Percentiles rank a stretch among this genome's conserved stretches.
Evolutionary conservation across 345 rosid genomes (phyloP).

Genomic region (Camelina laxa): DNA sequence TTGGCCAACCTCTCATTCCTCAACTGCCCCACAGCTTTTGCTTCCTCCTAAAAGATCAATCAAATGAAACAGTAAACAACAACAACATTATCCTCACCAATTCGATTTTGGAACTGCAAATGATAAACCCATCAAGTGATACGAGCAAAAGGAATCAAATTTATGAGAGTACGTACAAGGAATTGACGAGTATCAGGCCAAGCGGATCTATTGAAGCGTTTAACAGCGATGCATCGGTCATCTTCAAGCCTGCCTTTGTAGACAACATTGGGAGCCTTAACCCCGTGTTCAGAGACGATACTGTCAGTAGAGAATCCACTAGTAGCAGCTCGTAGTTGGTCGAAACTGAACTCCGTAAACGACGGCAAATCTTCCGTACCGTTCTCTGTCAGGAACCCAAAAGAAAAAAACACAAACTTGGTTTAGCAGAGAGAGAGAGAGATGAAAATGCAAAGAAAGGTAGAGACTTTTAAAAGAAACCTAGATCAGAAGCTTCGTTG

Average conservation of each 20-base stretch:
- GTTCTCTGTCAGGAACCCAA: slow-evolving; percentile 50
- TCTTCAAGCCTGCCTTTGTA: slow-evolving; percentile 74
- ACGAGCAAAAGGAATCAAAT: slow-evolving; percentile 12
- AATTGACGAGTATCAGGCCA: slow-evolving; percentile 93
- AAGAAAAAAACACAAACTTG: slow-evolving; percentile 4
- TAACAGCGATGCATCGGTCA: slow-evolving; percentile 69
- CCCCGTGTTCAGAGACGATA: slow-evolving; percentile 88
- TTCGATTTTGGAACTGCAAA: background rate
- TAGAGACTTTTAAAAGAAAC: slow-evolving; percentile 41
- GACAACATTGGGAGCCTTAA: slow-evolving; percentile 86
- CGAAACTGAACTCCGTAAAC: slow-evolving; percentile 68
- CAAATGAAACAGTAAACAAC: slow-evolving; percentile 35
- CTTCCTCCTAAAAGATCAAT: slow-evolving; percentile 63
- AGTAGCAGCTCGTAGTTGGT: slow-evolving; percentile 70
- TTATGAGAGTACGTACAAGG: slow-evolving; percentile 50
- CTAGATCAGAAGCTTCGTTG: slow-evolving; percentile 72
- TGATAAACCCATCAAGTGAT: slow-evolving; percentile 21
- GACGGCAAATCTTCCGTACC: slow-evolving; percentile 61
- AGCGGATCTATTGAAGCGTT: slow-evolving; percentile 75
- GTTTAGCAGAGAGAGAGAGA: slow-evolving; percentile 7
- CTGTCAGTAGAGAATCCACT: slow-evolving; percentile 65
- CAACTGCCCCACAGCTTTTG: slow-evolving; percentile 75
- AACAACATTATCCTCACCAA: background rate
- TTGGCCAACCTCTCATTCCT: slow-evolving; percentile 73
- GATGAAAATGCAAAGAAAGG: slow-evolving; percentile 33